Evolutionary conservation across 2,329 filamentous ascomycete genomes (phyloP).

Genomic region (Monosporascus sp.): DNA sequence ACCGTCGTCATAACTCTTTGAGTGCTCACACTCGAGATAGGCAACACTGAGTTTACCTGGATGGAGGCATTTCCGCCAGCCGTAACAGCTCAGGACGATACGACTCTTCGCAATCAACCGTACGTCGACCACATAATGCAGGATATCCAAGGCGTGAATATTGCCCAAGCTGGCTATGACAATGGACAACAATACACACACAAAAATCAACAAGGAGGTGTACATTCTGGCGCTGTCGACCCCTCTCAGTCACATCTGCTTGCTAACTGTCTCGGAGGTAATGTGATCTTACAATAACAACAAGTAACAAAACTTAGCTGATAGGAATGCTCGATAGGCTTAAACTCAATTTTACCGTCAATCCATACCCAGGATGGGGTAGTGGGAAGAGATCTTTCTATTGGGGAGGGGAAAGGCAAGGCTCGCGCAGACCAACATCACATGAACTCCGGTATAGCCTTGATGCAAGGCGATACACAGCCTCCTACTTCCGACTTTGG

Average conservation of each 20-base stretch:
- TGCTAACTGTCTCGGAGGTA: not conserved
- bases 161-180: constrained; percentile 12
- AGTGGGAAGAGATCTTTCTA: constrained; percentile 3
- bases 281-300: not conserved
- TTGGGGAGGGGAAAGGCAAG: constrained; percentile 18
- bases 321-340: constrained; percentile 4
- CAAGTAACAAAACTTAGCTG: not conserved
- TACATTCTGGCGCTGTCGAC: not conserved
- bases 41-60: constrained; percentile 15
- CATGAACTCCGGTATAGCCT: constrained; percentile 4
- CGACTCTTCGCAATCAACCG: constrained; percentile 17
- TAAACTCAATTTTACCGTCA: constrained; percentile 6
- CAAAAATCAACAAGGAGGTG: constrained; percentile 1
- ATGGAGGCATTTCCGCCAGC: constrained; percentile 7
- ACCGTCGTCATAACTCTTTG: constrained; percentile 4
- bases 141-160: constrained; percentile 11
- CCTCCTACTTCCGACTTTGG: constrained; percentile 1
- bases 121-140: constrained; percentile 11
- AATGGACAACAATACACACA: constrained; percentile 8
- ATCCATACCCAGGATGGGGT: constrained; percentile 17
- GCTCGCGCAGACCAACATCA: constrained; percentile 3
- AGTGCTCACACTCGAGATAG: constrained; percentile 11
- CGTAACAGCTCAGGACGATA: constrained; percentile 9
- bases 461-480: not conserved
- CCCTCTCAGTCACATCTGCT: not conserved